Percentiles rank a stretch among this genome's conserved stretches.
Conservation (phyloP, 345 rosid genomes). For the Salix suchowensis region DNA sequence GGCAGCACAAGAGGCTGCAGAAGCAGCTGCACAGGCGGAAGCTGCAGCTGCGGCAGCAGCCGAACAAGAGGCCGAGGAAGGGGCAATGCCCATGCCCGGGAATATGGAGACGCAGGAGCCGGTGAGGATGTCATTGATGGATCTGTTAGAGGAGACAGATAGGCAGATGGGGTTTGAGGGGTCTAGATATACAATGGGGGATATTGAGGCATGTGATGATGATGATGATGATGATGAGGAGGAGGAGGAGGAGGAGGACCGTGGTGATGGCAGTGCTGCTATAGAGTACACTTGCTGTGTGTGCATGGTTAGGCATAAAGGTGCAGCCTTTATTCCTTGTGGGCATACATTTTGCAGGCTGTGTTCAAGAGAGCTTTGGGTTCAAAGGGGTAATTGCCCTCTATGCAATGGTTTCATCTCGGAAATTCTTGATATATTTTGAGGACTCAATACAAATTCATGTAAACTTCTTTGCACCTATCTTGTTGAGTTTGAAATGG, state of each 20-base stretch:
- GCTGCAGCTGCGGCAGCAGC: conserved; percentile 17
- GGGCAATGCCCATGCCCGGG: conserved; percentile 20
- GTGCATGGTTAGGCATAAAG: conserved; percentile 80
- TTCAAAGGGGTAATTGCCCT: conserved; percentile 85
- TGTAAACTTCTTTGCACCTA: background rate
- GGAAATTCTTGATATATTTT: conserved; percentile 81
- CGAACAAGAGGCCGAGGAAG: background rate
- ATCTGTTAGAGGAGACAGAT: conserved; percentile 77
- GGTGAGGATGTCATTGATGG: conserved; percentile 83
- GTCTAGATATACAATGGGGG: conserved; percentile 48
- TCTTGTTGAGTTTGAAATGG: background rate
- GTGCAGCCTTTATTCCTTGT: conserved; percentile 80
- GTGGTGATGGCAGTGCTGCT: conserved; percentile 24
- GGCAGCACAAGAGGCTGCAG: conserved; percentile 67
- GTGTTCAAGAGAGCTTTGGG: conserved; percentile 92
- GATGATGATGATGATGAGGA: conserved; percentile 22
- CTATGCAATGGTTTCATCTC: conserved; percentile 75
- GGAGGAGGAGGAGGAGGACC: conserved; percentile 29
- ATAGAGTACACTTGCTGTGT: conserved; percentile 66
- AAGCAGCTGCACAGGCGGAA: conserved; percentile 26
- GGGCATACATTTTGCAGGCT: conserved; percentile 89
- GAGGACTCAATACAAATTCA: background rate
- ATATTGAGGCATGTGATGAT: conserved; percentile 5
- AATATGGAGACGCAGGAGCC: conserved; percentile 22
- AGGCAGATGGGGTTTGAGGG: conserved; percentile 61